A percentile compares a stretch with the other conserved stretches of the same genome.
phyloP scores from a whole-genome alignment of 371 early-diverging fungal genomes.

The Mucor saturninus region DNA sequence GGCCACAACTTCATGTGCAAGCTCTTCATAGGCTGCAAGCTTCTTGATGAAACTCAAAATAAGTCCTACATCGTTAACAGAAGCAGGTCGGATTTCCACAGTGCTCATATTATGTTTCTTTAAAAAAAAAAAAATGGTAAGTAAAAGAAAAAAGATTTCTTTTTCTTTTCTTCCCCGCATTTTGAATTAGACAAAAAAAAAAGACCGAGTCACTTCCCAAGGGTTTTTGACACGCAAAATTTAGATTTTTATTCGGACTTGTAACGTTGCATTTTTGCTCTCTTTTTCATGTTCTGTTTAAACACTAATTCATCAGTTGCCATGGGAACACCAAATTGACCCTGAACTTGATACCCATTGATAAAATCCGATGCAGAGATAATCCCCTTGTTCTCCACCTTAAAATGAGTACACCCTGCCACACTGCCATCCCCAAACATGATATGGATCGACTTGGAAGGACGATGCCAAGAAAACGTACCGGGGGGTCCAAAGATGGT shows the following conservation, averaged over 20 bases:
- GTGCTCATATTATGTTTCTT: constrained; percentile 5
- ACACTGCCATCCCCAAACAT: constrained; percentile 50
- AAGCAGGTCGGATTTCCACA: constrained; percentile 61
- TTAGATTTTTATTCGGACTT: neutral
- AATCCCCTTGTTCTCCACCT: constrained; percentile 67
- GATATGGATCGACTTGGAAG: constrained; percentile 45
- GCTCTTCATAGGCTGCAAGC: constrained; percentile 81
- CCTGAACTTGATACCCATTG: constrained; percentile 70
- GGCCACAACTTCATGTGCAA: constrained; percentile 71
- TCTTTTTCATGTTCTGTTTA: constrained; percentile 15
- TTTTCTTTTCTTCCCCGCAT: neutral
- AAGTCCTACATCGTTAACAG: constrained; percentile 62
- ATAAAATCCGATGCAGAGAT: constrained; percentile 70
- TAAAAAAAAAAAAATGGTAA: neutral
- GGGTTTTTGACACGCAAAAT: too few relatives aligned
- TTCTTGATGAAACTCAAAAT: constrained; percentile 73
- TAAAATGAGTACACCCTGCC: constrained; percentile 45
- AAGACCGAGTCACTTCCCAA: neutral
- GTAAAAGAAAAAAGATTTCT: neutral
- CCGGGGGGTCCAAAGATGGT: constrained; percentile 45
- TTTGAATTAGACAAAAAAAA: neutral
- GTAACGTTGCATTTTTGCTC: constrained; percentile 16
- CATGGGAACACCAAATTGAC: constrained; percentile 8
- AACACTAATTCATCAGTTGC: neutral
- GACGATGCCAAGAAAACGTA: constrained; percentile 44